Percentiles rank a stretch among this genome's conserved stretches.
These are phyloP conservation scores for Viridothelium virens DNA, from an alignment of 495 filamentous ascomycete genomes.

Conservation along the genomic window DNA sequence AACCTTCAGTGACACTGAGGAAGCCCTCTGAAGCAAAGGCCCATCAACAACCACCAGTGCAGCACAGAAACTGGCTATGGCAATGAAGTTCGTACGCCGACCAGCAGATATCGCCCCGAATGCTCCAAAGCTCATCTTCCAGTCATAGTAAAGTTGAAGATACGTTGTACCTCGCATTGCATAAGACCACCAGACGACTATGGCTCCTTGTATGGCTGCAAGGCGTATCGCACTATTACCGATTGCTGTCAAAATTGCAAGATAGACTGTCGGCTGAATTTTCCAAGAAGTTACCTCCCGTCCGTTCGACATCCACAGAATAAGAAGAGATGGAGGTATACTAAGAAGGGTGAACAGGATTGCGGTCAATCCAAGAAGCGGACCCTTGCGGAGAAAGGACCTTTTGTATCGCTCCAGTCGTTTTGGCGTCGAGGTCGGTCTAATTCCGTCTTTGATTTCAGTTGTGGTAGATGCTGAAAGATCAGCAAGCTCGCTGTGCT, in stretches of 20 bases:
- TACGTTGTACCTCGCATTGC: constrained; percentile 13
- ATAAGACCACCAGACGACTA: constrained; percentile 12
- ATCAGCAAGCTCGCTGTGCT: constrained; percentile 8
- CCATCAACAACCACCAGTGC: constrained; percentile 18
- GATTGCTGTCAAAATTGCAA: constrained; percentile 16
- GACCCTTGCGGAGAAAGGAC: constrained; percentile 15
- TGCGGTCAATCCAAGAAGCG: constrained; percentile 13
- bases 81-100: constrained; percentile 12
- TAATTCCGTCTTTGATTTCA: constrained; percentile 10
- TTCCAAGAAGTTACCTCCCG: constrained; percentile 10
- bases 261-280: constrained; percentile 12
- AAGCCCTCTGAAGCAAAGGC: constrained; percentile 19
- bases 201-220: constrained; percentile 15
- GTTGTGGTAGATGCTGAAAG: constrained; percentile 1
- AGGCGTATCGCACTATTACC: constrained; percentile 10
- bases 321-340: constrained; percentile 12
- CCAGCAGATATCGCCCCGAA: constrained; percentile 17
- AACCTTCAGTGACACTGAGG: constrained; percentile 13
- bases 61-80: constrained; percentile 13
- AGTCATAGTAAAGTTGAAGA: constrained; percentile 15
- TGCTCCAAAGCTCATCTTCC: constrained; percentile 12
- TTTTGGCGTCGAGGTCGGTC: constrained; percentile 7
- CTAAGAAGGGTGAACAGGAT: constrained; percentile 12
- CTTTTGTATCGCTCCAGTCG: constrained; percentile 11
- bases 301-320: constrained; percentile 13